phyloP scores from a whole-genome alignment of 1,139 yeast genomes.

The Keqinozyma sinolaborantium region DNA sequence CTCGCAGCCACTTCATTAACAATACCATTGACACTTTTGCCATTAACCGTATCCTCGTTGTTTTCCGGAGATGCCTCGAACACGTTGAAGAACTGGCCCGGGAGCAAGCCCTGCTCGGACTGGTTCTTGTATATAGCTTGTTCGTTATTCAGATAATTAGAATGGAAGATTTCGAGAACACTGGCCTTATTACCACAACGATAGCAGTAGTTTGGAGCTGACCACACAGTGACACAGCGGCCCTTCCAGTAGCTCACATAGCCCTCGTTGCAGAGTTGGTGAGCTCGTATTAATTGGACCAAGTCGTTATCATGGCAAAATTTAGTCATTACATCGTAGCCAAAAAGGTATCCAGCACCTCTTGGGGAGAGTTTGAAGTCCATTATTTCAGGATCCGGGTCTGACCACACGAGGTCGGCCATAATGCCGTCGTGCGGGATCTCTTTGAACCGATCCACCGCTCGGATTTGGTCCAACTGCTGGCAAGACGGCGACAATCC shows the following conservation, averaged over 20 bases:
- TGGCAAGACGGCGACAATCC: conserved; percentile 94
- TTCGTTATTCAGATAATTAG: conserved; percentile 23
- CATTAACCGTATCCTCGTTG: conserved; percentile 42
- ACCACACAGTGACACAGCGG: conserved; percentile 92
- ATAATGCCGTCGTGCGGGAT: conserved; percentile 98
- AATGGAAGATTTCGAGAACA: conserved; percentile 65
- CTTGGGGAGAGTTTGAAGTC: conserved; percentile 89
- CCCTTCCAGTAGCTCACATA: conserved; percentile 91
- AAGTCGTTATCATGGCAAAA: conserved; percentile 76
- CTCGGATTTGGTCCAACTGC: conserved; percentile 84
- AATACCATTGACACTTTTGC: conserved; percentile 39
- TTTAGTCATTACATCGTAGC: conserved; percentile 83
- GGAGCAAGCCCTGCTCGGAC: conserved; percentile 23
- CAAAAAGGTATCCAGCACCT: conserved; percentile 98
- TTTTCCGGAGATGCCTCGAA: conserved; percentile 97
- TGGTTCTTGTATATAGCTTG: conserved; percentile 6
- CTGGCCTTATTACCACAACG: conserved; percentile 97
- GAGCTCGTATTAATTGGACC: conserved; percentile 86
- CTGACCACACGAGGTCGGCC: conserved; percentile 99
- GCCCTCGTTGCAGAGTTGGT: conserved; percentile 94
- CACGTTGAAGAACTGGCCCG: conserved; percentile 73
- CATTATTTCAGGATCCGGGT: conserved; percentile 83
- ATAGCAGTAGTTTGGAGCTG: conserved; percentile 97
- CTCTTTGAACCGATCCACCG: conserved; percentile 87
- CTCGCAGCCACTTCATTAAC: conserved; percentile 13